phyloP scores from a whole-genome alignment of 2,329 filamentous ascomycete species.

The Monosporascus sp. region DNA sequence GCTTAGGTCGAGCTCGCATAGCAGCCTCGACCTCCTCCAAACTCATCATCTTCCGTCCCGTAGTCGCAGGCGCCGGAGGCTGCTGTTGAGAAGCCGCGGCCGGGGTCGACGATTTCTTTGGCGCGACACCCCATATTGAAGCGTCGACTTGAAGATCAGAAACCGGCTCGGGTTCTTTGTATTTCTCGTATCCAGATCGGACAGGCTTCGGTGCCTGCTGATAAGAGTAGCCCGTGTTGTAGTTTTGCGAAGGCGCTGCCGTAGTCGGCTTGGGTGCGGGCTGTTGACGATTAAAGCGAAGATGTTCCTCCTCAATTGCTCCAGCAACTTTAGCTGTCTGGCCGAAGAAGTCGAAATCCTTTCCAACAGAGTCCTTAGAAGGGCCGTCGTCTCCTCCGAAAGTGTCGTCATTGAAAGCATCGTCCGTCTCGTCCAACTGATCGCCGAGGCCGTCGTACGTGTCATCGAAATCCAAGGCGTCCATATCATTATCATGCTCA shows the following conservation, averaged over 20 bases:
- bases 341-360: conserved; percentile 96
- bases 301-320: conserved; percentile 86
- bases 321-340: conserved; percentile 81
- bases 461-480: conserved; percentile 78
- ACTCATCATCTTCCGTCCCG: conserved; percentile 78
- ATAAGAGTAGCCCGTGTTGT: conserved; percentile 25
- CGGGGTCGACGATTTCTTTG: conserved; percentile 47
- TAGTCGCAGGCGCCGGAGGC: conserved; percentile 20
- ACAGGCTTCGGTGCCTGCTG: conserved; percentile 53
- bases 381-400: conserved; percentile 56
- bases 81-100: conserved; percentile 15
- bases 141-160: conserved; percentile 90
- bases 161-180: conserved; percentile 76
- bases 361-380: conserved; percentile 58
- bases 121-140: conserved; percentile 80
- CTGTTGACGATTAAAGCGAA: conserved; percentile 73
- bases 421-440: conserved; percentile 83
- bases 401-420: conserved; percentile 95
- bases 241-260: conserved; percentile 26
- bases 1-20: conserved; percentile 67
- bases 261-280: conserved; percentile 47
- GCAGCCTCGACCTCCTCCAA: conserved; percentile 94
- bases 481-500: conserved; percentile 49
- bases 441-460: conserved; percentile 95
- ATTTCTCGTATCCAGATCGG: conserved; percentile 86